Evolutionary conservation across 169 alveolate genomes (phyloP), one percentile per base, ranked within the genome.

Genomic region (Cryptosporidium xiaoi): DNA sequence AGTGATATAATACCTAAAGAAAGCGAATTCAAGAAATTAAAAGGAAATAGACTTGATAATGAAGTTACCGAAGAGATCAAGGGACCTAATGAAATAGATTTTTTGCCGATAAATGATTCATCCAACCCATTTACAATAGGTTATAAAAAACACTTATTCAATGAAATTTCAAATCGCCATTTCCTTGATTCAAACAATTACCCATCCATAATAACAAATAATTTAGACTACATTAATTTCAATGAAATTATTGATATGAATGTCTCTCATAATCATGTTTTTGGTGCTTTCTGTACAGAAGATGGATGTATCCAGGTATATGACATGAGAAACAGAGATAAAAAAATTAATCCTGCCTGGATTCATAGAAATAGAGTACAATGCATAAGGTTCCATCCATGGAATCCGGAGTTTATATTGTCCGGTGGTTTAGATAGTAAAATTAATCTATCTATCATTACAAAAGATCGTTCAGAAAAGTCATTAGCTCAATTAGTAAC

Each of bases 341-440:
- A 77, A 44, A 77, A 77, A 27, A 40, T 60, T 27, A 36, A 44
- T 8, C 69, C 87, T 8, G 18, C 48, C 2, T 77, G 87, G 87
- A 60, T 77, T 24, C 87, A 77, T 29, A 77, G 71, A 60, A 62
- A 62, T 18, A 77, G 87, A 60, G 71, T 60, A 8, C 87, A 77
- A 60, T 56, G 77, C 48, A 46, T 62, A 48, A 77, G 71, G 36
- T 77, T 77, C 31, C 58, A 77, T 60, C 87, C 87, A 3, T 77
- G 87, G 87, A 77, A 40, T 46, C 64, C 13, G 10, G 71, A 56
- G 16, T 62, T 77, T 40, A 40, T 77, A 40, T 62, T 77, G 36
- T 77, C 87, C 4, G 69, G 64, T 44, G 87, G 87, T 48, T 36
- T 77, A 8, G 87, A 77, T 46, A 60, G 87, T 60, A 60, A 29